These are phyloP conservation scores for Croton laevigatus DNA, from an alignment of 441 rosid species.

Conservation along the genomic window DNA sequence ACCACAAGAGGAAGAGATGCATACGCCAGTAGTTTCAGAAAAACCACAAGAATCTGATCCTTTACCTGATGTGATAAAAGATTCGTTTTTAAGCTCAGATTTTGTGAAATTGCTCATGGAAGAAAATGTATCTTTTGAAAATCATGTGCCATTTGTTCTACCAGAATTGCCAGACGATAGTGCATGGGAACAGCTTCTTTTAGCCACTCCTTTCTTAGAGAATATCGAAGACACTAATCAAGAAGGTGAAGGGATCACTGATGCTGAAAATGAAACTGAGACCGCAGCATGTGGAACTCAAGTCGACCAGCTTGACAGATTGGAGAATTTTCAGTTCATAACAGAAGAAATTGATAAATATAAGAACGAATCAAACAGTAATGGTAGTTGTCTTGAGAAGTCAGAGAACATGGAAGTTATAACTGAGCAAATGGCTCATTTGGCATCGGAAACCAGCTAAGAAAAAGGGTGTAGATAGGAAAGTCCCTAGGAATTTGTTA, in stretches of 20 bases:
- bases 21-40: conserved; percentile 32
- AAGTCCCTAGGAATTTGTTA: neutral
- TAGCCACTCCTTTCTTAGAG: conserved; percentile 39
- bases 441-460: conserved; percentile 39
- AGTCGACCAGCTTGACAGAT: conserved; percentile 24
- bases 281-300: conserved; percentile 28
- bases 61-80: conserved; percentile 44
- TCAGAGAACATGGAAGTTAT: conserved; percentile 46
- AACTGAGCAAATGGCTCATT: conserved; percentile 48
- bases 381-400: conserved; percentile 34
- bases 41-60: conserved; percentile 27
- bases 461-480: neutral
- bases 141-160: conserved; percentile 46
- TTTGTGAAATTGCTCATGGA: conserved; percentile 64
- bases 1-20: conserved; percentile 30
- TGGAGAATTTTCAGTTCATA: conserved; percentile 38
- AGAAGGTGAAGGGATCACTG: conserved; percentile 31
- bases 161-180: conserved; percentile 71
- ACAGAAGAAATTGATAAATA: conserved; percentile 45
- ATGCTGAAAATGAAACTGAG: conserved; percentile 39
- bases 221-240: conserved; percentile 22
- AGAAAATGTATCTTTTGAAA: conserved; percentile 36
- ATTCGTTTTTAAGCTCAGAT: conserved; percentile 58
- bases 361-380: conserved; percentile 32
- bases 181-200: conserved; percentile 76